Conservation (phyloP, 768 basidiomycete species). For the Leccinum uliginosum region DNA sequence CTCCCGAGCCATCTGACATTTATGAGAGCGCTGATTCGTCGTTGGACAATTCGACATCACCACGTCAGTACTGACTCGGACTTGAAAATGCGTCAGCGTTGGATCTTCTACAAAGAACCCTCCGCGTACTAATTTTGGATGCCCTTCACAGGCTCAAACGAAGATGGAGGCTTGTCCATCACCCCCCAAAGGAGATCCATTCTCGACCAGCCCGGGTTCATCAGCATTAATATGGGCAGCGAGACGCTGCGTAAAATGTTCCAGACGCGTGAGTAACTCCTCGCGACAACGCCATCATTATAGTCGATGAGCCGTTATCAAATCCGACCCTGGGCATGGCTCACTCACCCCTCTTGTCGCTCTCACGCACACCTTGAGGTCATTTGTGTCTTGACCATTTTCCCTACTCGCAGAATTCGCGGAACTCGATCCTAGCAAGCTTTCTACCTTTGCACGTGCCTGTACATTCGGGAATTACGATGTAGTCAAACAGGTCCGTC, state of each 20-base stretch:
- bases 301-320: not conserved
- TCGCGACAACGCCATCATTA: not conserved
- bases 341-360: not conserved
- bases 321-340: not conserved
- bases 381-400: not conserved
- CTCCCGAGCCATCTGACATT: not conserved
- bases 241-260: constrained; percentile 29
- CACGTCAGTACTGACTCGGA: not conserved
- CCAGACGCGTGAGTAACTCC: constrained; percentile 20
- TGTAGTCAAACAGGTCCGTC: constrained; percentile 19
- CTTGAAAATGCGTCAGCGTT: constrained; percentile 13
- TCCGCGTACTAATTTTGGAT: not conserved
- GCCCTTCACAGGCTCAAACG: constrained; percentile 2
- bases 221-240: constrained; percentile 20
- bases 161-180: constrained; percentile 23
- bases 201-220: constrained; percentile 24
- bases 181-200: constrained; percentile 27
- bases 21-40: not conserved
- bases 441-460: constrained; percentile 22
- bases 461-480: constrained; percentile 24
- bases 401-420: constrained; percentile 13
- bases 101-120: not conserved
- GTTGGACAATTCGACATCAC: not conserved
- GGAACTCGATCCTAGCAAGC: constrained; percentile 13
- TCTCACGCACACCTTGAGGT: not conserved